These are phyloP conservation scores for Haplosporangium gracile DNA, from an alignment of 192 early-diverging fungal species.

Conservation along the genomic window DNA sequence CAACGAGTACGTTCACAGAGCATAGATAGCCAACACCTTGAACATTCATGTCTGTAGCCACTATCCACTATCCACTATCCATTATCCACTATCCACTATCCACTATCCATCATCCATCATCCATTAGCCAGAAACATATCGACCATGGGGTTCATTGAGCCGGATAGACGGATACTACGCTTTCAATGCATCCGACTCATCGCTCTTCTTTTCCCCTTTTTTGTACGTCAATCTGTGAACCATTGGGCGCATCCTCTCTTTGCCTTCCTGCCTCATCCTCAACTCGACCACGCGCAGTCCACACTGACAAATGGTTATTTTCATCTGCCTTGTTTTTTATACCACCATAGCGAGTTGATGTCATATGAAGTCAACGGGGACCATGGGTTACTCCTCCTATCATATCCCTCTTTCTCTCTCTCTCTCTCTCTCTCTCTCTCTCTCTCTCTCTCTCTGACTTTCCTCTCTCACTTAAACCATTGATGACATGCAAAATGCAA, in stretches of 20 bases:
- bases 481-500: constrained; percentile 8
- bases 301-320: background rate
- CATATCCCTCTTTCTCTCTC: background rate
- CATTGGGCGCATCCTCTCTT: background rate
- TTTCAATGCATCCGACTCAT: background rate
- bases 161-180: background rate
- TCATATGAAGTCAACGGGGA: constrained; percentile 9
- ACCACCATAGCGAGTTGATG: background rate
- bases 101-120: too few relatives aligned
- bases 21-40: too few relatives aligned
- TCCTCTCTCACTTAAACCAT: constrained; percentile 1
- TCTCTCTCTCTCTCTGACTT: background rate
- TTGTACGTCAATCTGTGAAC: background rate
- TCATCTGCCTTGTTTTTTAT: background rate
- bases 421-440: background rate
- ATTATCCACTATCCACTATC: too few relatives aligned
- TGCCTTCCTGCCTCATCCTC: background rate
- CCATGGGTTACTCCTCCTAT: background rate
- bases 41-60: too few relatives aligned
- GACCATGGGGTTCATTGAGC: constrained; percentile 3
- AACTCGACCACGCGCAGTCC: background rate
- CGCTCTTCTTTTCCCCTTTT: background rate
- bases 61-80: too few relatives aligned
- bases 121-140: background rate
- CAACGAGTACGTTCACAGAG: too few relatives aligned